Percentiles rank a stretch among this genome's conserved stretches.
These are phyloP conservation scores for Neckera pumila DNA, from an alignment of 225 moss, liverwort and hornwort genomes.

Conservation along the genomic window DNA sequence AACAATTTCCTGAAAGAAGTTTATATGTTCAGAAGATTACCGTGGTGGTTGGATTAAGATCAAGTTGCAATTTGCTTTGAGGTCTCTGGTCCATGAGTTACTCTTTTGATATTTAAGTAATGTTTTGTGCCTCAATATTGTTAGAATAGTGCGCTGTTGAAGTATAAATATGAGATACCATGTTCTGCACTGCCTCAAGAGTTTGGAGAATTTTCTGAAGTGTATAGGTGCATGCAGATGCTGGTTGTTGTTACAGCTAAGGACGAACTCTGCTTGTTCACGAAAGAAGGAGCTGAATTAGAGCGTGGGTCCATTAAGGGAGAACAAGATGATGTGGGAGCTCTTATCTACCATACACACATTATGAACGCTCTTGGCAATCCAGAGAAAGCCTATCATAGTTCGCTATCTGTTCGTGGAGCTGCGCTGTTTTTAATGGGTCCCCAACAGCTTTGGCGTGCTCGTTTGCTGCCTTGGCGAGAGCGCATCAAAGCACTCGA, in stretches of 20 bases:
- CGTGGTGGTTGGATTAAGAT: background rate
- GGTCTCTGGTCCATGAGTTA: background rate
- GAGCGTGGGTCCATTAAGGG: constrained; percentile 65
- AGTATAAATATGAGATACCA: background rate
- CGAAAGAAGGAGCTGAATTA: constrained; percentile 84
- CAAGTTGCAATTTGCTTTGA: background rate
- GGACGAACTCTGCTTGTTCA: constrained; percentile 84
- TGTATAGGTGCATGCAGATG: constrained; percentile 53
- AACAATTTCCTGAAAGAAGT: background rate
- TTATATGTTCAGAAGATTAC: background rate
- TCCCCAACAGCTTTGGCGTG: constrained; percentile 82
- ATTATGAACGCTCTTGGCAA: constrained; percentile 81
- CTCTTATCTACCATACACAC: constrained; percentile 82
- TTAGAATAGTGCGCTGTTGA: background rate
- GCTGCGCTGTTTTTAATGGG: constrained; percentile 91
- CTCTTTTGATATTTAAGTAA: background rate
- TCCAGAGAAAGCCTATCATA: constrained; percentile 91
- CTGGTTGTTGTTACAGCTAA: constrained; percentile 83
- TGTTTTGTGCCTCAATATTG: background rate
- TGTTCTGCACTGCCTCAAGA: background rate
- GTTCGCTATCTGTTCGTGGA: constrained; percentile 88
- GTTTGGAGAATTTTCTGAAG: constrained; percentile 6
- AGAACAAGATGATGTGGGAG: constrained; percentile 68
- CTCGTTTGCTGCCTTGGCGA: constrained; percentile 92
- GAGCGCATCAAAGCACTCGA: constrained; percentile 93